Conservation (phyloP, 106 monocot species). For the Dioscorea dumetorum region DNA sequence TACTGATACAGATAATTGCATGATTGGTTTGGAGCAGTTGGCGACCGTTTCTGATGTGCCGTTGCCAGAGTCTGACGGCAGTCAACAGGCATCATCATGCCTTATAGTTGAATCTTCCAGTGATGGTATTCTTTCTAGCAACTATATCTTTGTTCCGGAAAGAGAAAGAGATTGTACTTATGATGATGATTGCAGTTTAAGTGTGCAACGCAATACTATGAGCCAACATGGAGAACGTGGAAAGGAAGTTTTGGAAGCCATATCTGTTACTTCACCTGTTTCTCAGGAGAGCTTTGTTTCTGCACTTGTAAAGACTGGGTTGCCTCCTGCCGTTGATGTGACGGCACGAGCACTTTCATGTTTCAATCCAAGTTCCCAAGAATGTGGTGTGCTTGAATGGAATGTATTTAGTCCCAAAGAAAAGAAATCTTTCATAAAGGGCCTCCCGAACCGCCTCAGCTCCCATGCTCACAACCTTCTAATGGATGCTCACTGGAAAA, state of each 20-base stretch:
- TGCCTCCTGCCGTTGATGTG: constrained; percentile 6
- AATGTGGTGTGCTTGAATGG: not conserved
- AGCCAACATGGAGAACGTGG: constrained; percentile 1
- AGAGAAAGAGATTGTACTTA: constrained; percentile 5
- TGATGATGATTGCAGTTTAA: not conserved
- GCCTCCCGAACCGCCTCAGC: constrained; percentile 40
- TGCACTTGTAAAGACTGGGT: constrained; percentile 7
- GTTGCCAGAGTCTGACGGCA: constrained; percentile 1
- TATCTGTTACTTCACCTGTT: constrained; percentile 17
- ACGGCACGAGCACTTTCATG: not conserved
- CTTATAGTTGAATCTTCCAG: constrained; percentile 53
- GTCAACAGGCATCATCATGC: constrained; percentile 7
- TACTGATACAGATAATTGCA: not conserved
- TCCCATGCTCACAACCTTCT: constrained; percentile 63
- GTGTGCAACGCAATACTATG: not conserved
- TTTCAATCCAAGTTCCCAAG: not conserved
- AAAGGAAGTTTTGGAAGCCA: constrained; percentile 12
- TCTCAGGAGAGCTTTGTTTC: constrained; percentile 37
- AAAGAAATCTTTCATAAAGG: constrained; percentile 23
- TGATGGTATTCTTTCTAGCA: constrained; percentile 27
- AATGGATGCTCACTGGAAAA: constrained; percentile 58
- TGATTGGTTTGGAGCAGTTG: not conserved
- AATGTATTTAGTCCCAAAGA: constrained; percentile 3
- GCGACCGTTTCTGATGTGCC: constrained; percentile 1
- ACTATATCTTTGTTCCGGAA: constrained; percentile 8